phyloP scores from a whole-genome alignment of 2,329 filamentous ascomycete species.

The Aspergillus spinulosporus region DNA sequence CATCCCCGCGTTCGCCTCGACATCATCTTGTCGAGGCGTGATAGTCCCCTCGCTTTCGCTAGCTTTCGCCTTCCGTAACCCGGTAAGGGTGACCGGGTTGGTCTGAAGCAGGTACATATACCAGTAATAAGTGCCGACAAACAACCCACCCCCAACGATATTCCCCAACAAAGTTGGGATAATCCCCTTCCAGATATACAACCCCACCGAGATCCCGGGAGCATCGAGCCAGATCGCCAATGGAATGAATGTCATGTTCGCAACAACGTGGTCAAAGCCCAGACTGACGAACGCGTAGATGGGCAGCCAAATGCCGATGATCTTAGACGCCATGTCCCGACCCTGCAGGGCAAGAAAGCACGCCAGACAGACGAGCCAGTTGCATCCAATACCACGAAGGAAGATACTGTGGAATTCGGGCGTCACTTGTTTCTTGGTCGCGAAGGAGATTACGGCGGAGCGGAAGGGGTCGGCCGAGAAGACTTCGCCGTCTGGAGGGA shows the following conservation, averaged over 20 bases:
- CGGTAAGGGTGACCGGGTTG: conserved; percentile 20
- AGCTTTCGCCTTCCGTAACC: conserved; percentile 30
- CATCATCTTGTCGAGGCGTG: conserved; percentile 10
- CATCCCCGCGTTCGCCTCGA: conserved; percentile 14
- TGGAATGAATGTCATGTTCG: conserved; percentile 58
- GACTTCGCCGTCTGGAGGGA: conserved; percentile 46
- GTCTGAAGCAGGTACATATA: conserved; percentile 45
- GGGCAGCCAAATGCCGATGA: conserved; percentile 59
- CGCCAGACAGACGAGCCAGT: conserved; percentile 60
- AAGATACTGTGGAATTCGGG: conserved; percentile 57
- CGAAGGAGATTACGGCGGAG: conserved; percentile 47
- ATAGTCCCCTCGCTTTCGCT: conserved; percentile 9
- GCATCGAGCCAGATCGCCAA: conserved; percentile 53
- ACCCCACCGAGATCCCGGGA: conserved; percentile 46
- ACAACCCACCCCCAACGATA: conserved; percentile 55
- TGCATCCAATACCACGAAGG: conserved; percentile 56
- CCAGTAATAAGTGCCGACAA: conserved; percentile 54
- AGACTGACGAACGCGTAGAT: conserved; percentile 57
- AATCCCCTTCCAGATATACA: conserved; percentile 61
- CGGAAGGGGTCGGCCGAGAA: conserved; percentile 50
- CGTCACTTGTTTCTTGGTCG: conserved; percentile 51
- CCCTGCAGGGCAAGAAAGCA: conserved; percentile 49
- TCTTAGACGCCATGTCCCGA: conserved; percentile 54
- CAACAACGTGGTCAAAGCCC: conserved; percentile 58
- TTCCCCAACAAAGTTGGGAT: conserved; percentile 57